These are phyloP conservation scores for Lupinus albus DNA, from an alignment of 306 rosid species.

Conservation along the genomic window DNA sequence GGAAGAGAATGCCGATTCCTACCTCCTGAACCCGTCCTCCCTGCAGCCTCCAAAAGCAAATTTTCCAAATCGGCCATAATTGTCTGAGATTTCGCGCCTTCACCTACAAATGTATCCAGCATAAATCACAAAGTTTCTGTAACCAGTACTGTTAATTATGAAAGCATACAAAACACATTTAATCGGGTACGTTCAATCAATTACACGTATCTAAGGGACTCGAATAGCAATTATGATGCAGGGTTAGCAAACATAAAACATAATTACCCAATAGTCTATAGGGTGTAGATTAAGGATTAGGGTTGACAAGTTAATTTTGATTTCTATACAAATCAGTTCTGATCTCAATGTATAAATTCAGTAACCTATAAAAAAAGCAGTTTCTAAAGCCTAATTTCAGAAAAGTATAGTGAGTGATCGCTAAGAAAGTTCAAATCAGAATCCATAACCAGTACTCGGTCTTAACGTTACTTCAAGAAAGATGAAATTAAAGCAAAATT, in stretches of 20 bases:
- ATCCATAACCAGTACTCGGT: neutral
- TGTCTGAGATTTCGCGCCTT: neutral
- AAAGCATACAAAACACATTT: conserved; percentile 17
- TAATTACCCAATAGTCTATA: neutral
- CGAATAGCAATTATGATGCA: conserved; percentile 12
- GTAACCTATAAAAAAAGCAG: conserved; percentile 5
- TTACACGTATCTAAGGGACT: conserved; percentile 1
- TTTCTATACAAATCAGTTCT: conserved; percentile 11
- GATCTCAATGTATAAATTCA: conserved; percentile 1
- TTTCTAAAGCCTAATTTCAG: neutral
- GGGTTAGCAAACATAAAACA: neutral
- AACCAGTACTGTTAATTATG: neutral
- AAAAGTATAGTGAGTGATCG: neutral
- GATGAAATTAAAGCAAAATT: conserved; percentile 15
- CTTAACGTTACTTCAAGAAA: neutral
- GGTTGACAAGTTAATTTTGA: neutral
- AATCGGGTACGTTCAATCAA: neutral
- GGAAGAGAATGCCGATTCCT: conserved; percentile 64
- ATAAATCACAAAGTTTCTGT: conserved; percentile 25
- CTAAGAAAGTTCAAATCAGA: neutral
- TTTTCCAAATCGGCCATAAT: conserved; percentile 78
- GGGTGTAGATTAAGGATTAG: neutral
- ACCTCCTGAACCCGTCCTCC: conserved; percentile 72
- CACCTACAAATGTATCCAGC: conserved; percentile 31
- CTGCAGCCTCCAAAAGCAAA: conserved; percentile 91